phyloP scores from a whole-genome alignment of 164 flowering plant species.

The Litsea cubeba region DNA sequence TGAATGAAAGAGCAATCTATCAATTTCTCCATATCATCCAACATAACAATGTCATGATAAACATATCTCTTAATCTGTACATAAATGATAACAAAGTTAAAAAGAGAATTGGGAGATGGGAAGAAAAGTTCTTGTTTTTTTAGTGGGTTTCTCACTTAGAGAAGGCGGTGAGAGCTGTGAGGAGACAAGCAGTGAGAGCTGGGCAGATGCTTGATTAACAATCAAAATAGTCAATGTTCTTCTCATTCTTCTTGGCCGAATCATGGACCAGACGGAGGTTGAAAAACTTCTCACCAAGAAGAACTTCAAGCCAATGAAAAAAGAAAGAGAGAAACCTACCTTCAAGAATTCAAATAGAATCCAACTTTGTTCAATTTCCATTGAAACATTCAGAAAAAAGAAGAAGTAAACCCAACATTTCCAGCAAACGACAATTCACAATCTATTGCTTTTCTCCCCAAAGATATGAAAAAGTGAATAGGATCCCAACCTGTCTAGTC shows the following conservation, averaged over 20 bases:
- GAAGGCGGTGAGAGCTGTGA: conserved; percentile 67
- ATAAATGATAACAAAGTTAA: not conserved
- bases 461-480: no score
- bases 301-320: conserved; percentile 62
- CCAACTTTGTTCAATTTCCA: conserved; percentile 2
- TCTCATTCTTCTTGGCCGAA: conserved; percentile 69
- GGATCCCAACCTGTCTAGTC: no score
- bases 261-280: conserved; percentile 68
- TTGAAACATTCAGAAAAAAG: not conserved
- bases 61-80: conserved; percentile 79
- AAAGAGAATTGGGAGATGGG: not conserved
- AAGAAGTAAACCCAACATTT: no score
- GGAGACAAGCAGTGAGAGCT: conserved; percentile 68
- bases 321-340: conserved; percentile 29
- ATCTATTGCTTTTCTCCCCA: no score
- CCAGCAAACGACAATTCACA: no score
- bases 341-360: conserved; percentile 5
- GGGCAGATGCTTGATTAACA: conserved; percentile 67
- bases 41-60: conserved; percentile 71
- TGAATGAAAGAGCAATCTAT: conserved; percentile 71
- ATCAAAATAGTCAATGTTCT: conserved; percentile 79
- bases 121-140: not conserved
- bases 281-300: conserved; percentile 68
- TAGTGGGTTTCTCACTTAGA: conserved; percentile 38
- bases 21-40: conserved; percentile 64